Evolutionary conservation across 2,329 filamentous ascomycete species (phyloP).

Genomic region (Xylariaceae sp.): DNA sequence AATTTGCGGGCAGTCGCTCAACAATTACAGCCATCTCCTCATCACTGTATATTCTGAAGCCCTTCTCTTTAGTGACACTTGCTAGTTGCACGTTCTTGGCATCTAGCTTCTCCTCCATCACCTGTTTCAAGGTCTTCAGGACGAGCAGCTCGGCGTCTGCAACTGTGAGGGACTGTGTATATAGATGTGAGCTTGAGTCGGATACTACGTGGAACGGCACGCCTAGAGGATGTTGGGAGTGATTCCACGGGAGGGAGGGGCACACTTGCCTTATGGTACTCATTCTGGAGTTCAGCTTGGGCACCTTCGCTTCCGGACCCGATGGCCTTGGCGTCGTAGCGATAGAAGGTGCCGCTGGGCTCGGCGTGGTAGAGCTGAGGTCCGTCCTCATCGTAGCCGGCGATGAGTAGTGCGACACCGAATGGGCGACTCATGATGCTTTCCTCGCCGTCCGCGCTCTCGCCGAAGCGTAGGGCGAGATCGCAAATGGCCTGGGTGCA

Average conservation of each 20-base stretch:
- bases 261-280: conserved; percentile 76
- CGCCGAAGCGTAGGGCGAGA: conserved; percentile 89
- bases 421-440: conserved; percentile 98
- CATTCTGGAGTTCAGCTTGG: conserved; percentile 95
- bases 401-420: conserved; percentile 92
- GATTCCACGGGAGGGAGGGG: not conserved
- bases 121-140: conserved; percentile 96
- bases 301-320: conserved; percentile 95
- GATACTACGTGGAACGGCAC: not conserved
- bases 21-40: conserved; percentile 95
- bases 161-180: conserved; percentile 73
- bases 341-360: conserved; percentile 96
- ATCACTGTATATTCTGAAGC: conserved; percentile 97
- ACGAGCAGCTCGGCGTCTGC: conserved; percentile 90
- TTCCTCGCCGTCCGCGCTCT: conserved; percentile 95
- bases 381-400: conserved; percentile 94
- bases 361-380: conserved; percentile 97
- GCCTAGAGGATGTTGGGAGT: not conserved
- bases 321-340: conserved; percentile 98
- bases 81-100: conserved; percentile 98
- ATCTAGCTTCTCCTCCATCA: conserved; percentile 99
- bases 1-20: conserved; percentile 68
- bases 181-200: not conserved
- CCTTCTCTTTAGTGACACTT: conserved; percentile 94
- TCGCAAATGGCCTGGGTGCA: conserved; percentile 99